Evolutionary conservation across 768 basidiomycete species (phyloP), one percentile per base, ranked within the genome.

Genomic region (Kwoniella sp.): DNA sequence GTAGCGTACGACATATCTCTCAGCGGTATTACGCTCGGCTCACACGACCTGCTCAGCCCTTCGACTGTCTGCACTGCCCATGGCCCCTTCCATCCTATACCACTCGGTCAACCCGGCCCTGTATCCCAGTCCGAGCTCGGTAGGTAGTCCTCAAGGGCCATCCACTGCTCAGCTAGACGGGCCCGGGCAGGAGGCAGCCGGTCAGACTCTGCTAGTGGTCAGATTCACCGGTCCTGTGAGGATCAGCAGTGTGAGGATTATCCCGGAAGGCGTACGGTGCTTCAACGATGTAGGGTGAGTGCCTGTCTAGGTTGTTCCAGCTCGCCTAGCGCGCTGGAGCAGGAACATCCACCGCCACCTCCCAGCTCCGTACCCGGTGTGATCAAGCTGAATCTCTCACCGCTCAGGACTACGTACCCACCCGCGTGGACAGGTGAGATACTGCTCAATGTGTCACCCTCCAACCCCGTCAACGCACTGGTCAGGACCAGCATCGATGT

Each of bases 401-500:
- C n/a, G n/a, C n/a, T 12, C n/a, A 65, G 63, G 5, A 43, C 25
- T 0, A 67, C 65, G 1, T 53, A 54, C 33, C 65, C 65, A 7
- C 15, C 54, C 6, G 22, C 19, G n/a, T 67, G 57, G 50, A 36
- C 38, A 8, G 65, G 49, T 0, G 26, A 52, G 29, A 17, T 67
- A 10, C 58, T 48, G 12, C 42, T 67, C 22, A 67, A 67, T 45
- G 29, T 57, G 2, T 59, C 59, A 8, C 44, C 53, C 14, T 52
- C 62, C 5, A 26, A 39, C 6, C 65, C 65, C 5, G 53, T 67
- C 33, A 67, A 67, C 26, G 62, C 65, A 3, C 43, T 67, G 19
- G 38, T 42, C 9, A 43, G 29, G 10, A 53, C 48, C 17, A 41
- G 34, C 20, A 51, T 67, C 5, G 10, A 31, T 0, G 50, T 58